phyloP scores from a whole-genome alignment of 2,329 filamentous ascomycete species.

The Aspergillus sp. region DNA sequence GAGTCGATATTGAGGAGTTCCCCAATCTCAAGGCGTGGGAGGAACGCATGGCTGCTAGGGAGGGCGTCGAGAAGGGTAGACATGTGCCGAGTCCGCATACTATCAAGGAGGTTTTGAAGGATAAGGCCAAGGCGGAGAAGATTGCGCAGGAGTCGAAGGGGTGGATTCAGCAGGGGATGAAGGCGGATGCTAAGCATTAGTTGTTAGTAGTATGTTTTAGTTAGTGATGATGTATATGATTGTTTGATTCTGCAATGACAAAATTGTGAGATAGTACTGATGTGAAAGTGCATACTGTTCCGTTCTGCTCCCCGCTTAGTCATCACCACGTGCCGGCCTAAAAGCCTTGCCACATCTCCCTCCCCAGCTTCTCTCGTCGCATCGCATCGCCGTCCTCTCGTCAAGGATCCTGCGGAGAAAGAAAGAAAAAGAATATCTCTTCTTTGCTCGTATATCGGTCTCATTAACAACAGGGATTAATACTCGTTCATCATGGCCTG shows the following conservation, averaged over 20 bases:
- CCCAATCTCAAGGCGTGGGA: conserved; percentile 77
- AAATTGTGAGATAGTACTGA: too few relatives aligned
- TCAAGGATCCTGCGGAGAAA: not conserved
- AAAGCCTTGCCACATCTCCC: conserved; percentile 16
- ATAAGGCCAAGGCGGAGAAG: conserved; percentile 61
- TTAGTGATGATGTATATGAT: not conserved
- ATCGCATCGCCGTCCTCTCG: not conserved
- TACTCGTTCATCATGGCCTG: conserved; percentile 56
- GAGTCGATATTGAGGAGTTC: conserved; percentile 73
- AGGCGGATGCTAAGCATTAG: conserved; percentile 55
- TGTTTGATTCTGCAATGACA: too few relatives aligned
- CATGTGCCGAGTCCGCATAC: conserved; percentile 68
- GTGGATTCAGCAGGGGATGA: conserved; percentile 73
- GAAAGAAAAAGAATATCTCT: not conserved
- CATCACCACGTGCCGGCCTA: conserved; percentile 16
- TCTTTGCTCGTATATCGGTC: conserved; percentile 10
- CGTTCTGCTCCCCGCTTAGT: conserved; percentile 7
- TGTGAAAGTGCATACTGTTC: too few relatives aligned
- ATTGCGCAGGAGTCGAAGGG: conserved; percentile 54
- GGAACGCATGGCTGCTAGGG: conserved; percentile 66
- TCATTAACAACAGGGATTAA: conserved; percentile 11
- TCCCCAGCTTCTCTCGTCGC: not conserved
- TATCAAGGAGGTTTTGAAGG: conserved; percentile 60
- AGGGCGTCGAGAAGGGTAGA: conserved; percentile 73
- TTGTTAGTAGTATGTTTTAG: not conserved